A percentile compares a stretch with the other conserved stretches of the same genome.
Evolutionary conservation across 306 rosid genomes (phyloP).

Genomic region (Crotalaria pallida): DNA sequence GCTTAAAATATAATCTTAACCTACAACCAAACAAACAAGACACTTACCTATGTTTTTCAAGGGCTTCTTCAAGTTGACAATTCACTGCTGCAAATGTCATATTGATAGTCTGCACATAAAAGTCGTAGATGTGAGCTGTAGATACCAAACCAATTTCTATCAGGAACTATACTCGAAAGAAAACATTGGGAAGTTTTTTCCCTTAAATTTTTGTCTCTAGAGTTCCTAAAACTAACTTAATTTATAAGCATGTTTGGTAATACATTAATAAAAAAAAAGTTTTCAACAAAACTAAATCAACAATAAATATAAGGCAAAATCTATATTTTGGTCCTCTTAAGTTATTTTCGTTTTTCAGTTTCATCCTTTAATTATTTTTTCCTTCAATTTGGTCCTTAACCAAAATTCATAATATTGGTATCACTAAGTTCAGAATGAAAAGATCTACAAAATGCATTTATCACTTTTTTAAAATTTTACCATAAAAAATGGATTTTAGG

Average conservation of each 20-base stretch:
- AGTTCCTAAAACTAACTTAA: not conserved
- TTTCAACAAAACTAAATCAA: slow-evolving; percentile 4
- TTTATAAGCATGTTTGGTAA: not conserved
- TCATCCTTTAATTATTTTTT: too few species aligned
- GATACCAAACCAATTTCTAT: slow-evolving; percentile 13
- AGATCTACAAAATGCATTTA: too few species aligned
- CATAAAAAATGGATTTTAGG: too few species aligned
- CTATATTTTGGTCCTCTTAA: too few species aligned
- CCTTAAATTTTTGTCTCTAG: not conserved
- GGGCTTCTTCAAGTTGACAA: slow-evolving; percentile 62
- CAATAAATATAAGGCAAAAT: too few species aligned
- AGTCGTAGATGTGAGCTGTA: slow-evolving; percentile 17
- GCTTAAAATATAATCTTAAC: not conserved
- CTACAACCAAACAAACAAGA: slow-evolving; percentile 20
- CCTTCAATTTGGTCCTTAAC: too few species aligned
- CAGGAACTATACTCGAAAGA: not conserved
- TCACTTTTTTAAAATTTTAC: too few species aligned
- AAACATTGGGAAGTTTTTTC: not conserved
- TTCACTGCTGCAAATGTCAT: slow-evolving; percentile 46
- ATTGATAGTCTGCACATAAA: slow-evolving; percentile 50
- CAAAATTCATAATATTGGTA: too few species aligned
- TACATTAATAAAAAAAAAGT: not conserved
- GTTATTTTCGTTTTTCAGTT: too few species aligned
- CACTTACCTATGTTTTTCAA: slow-evolving; percentile 74
- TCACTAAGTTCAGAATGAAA: too few species aligned